Conservation (phyloP, 352 stramenopile genomes). For the Halophytophthora batemanensis region DNA sequence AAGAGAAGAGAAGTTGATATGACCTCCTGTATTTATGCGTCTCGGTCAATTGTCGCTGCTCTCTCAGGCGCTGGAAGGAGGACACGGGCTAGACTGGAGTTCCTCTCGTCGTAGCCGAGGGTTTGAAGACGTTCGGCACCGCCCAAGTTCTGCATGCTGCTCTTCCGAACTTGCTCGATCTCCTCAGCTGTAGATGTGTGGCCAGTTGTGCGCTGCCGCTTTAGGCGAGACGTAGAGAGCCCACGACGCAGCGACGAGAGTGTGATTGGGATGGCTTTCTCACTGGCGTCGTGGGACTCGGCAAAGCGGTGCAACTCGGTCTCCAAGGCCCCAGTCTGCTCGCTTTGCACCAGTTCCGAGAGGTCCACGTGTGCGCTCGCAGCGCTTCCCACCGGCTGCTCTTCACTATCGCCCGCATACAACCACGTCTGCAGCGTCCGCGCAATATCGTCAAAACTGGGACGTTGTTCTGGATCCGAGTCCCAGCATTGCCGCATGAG, state of each 20-base stretch:
- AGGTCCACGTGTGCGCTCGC: conserved; percentile 36
- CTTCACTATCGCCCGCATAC: conserved; percentile 10
- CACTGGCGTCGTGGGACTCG: conserved; percentile 55
- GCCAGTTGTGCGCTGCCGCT: conserved; percentile 10
- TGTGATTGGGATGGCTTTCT: conserved; percentile 59
- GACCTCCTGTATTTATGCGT: too few relatives aligned
- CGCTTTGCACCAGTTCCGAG: conserved; percentile 50
- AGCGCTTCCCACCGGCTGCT: conserved; percentile 7
- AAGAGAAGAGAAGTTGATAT: too few relatives aligned
- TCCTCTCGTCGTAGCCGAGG: too few relatives aligned
- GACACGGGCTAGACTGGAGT: too few relatives aligned
- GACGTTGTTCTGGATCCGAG: conserved; percentile 57
- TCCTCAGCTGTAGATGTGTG: conserved; percentile 9
- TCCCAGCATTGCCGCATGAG: conserved; percentile 81
- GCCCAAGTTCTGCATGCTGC: conserved; percentile 17
- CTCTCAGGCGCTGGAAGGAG: too few relatives aligned
- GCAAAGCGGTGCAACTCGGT: conserved; percentile 58
- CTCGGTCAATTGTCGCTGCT: too few relatives aligned
- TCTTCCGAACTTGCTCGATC: conserved; percentile 15
- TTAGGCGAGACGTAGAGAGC: conserved; percentile 21
- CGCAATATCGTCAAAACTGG: conserved; percentile 56
- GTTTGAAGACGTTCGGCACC: conserved; percentile 8
- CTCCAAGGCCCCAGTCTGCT: conserved; percentile 39
- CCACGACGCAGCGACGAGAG: conserved; percentile 34
- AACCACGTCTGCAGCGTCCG: conserved; percentile 65